A percentile compares a stretch with the other conserved stretches of the same genome.
phyloP scores from a whole-genome alignment of 148 eudicot species.

The Simmondsia chinensis region DNA sequence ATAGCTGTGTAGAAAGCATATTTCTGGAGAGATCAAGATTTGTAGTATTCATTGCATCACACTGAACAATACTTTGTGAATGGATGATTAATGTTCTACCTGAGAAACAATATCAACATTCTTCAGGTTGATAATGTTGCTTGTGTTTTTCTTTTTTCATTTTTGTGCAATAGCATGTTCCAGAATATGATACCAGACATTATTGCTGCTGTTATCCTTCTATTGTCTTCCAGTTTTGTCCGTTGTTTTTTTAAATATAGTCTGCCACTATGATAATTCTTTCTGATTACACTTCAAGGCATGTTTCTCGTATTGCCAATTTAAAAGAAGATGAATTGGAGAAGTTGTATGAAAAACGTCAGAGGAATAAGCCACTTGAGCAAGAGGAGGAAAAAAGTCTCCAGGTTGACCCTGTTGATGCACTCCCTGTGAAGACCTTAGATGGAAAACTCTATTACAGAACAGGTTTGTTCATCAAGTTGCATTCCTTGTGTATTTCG shows the following conservation, averaged over 20 bases:
- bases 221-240: background rate
- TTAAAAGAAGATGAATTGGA: slow-evolving; percentile 73
- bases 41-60: too few species aligned
- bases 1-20: too few species aligned
- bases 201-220: too few species aligned
- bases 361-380: slow-evolving; percentile 38
- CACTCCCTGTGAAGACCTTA: slow-evolving; percentile 81
- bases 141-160: too few species aligned
- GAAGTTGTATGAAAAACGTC: slow-evolving; percentile 40
- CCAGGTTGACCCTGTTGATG: slow-evolving; percentile 85
- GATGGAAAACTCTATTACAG: slow-evolving; percentile 67
- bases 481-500: background rate
- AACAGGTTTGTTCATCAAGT: slow-evolving; percentile 35
- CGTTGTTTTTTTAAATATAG: background rate
- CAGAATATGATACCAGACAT: too few species aligned
- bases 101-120: too few species aligned
- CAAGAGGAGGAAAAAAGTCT: slow-evolving; percentile 34
- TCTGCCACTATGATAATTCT: slow-evolving; percentile 3
- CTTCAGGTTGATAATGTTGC: too few species aligned
- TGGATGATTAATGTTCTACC: too few species aligned
- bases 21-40: too few species aligned
- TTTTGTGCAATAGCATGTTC: too few species aligned
- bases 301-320: slow-evolving; percentile 84
- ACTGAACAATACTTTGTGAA: too few species aligned
- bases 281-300: slow-evolving; percentile 27